Conservation (phyloP, 2,329 filamentous ascomycete species). For the Chaetomium sp. region DNA sequence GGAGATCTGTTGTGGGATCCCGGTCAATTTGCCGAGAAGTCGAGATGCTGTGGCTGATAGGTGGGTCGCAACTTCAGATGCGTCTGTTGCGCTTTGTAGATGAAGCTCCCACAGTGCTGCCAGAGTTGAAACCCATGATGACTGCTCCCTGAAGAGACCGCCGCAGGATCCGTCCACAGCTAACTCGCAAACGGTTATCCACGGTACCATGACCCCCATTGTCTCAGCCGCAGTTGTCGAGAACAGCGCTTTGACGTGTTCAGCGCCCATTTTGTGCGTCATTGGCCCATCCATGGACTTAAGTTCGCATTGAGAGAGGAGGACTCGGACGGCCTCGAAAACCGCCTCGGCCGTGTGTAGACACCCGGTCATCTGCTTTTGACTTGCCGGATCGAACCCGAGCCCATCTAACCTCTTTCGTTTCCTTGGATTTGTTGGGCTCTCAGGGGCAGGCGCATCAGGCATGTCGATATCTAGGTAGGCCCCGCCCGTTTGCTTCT, state of each 20-base stretch:
- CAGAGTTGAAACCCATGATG: slow-evolving; percentile 43
- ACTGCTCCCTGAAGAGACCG: slow-evolving; percentile 33
- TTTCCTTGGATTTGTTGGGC: slow-evolving; percentile 34
- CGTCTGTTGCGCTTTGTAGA: slow-evolving; percentile 43
- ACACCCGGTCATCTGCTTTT: slow-evolving; percentile 37
- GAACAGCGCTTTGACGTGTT: slow-evolving; percentile 54
- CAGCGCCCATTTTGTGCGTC: slow-evolving; percentile 44
- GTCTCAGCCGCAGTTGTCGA: slow-evolving; percentile 43
- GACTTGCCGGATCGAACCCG: slow-evolving; percentile 35
- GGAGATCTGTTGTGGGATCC: slow-evolving; percentile 20
- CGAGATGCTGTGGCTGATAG: slow-evolving; percentile 36
- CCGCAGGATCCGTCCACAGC: slow-evolving; percentile 29
- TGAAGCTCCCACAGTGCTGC: slow-evolving; percentile 48
- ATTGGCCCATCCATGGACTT: slow-evolving; percentile 27
- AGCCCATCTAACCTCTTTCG: slow-evolving; percentile 38
- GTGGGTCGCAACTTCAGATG: slow-evolving; percentile 41
- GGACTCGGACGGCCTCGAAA: slow-evolving; percentile 39
- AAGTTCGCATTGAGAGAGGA: slow-evolving; percentile 41
- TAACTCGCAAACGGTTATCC: slow-evolving; percentile 40
- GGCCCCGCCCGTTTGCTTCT: slow-evolving; percentile 1
- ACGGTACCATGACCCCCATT: slow-evolving; percentile 38
- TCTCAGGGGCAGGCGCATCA: slow-evolving; percentile 23
- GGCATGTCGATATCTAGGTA: slow-evolving; percentile 23
- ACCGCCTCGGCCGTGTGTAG: slow-evolving; percentile 42
- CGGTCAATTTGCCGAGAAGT: slow-evolving; percentile 38